phyloP scores from a whole-genome alignment of 371 early-diverging fungal species.

The Mortierella sp. region DNA sequence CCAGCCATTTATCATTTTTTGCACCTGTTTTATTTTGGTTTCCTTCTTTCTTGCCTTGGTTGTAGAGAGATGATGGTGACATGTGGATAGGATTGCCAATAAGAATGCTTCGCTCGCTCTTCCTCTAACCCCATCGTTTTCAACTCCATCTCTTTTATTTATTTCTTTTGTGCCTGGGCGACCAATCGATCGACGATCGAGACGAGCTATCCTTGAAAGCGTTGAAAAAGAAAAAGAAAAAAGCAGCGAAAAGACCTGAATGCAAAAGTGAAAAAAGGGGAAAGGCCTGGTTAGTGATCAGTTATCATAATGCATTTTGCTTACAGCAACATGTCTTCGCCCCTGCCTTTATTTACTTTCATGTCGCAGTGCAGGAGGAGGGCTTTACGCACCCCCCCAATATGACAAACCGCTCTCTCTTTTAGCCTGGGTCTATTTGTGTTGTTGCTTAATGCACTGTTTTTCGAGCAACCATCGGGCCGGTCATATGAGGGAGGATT shows the following conservation, averaged over 20 bases:
- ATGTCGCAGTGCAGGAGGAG: neutral
- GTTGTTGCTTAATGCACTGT: neutral
- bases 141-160: neutral
- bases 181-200: slow-evolving; percentile 4
- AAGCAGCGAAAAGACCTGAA: neutral
- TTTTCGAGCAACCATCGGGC: neutral
- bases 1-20: neutral
- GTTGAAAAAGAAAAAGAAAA: neutral
- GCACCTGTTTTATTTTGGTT: neutral
- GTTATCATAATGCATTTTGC: neutral
- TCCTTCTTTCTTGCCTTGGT: neutral
- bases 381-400: neutral
- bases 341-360: neutral
- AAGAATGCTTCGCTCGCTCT: neutral
- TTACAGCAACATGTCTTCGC: neutral
- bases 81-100: slow-evolving; percentile 4
- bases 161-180: neutral
- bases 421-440: neutral
- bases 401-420: neutral
- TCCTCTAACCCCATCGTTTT: neutral
- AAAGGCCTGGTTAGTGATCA: neutral
- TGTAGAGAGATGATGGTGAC: slow-evolving; percentile 1
- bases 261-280: neutral
- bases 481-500: slow-evolving; percentile 4
- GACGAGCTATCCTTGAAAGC: neutral